Evolutionary conservation across 106 monocot genomes (phyloP).

Genomic region (Triglochin maritima): DNA sequence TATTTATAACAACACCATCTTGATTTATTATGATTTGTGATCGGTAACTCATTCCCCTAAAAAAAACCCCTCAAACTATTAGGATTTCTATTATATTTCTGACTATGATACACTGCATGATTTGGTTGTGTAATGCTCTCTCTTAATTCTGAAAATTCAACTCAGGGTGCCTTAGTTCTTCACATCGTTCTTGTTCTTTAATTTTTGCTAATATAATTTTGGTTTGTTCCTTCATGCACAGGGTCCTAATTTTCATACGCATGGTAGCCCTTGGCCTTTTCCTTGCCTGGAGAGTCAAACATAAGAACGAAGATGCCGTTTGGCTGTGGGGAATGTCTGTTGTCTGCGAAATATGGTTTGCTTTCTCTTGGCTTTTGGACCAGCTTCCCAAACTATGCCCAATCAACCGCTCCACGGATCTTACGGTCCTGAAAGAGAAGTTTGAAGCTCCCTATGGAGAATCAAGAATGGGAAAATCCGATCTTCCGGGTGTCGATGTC

Average conservation of each 20-base stretch:
- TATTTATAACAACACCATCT: too few species aligned
- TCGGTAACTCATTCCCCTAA: too few species aligned
- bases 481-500: constrained; percentile 77
- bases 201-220: not conserved
- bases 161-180: not conserved
- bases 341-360: constrained; percentile 89
- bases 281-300: constrained; percentile 52
- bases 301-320: constrained; percentile 68
- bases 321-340: constrained; percentile 91
- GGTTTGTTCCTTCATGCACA: constrained; percentile 26
- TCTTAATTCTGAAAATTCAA: too few species aligned
- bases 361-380: constrained; percentile 90
- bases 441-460: constrained; percentile 38
- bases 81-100: too few species aligned
- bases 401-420: constrained; percentile 62
- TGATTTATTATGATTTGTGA: too few species aligned
- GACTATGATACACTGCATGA: too few species aligned
- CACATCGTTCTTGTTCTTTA: not conserved
- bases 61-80: too few species aligned
- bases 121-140: too few species aligned
- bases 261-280: constrained; percentile 55
- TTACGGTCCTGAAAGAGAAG: constrained; percentile 59
- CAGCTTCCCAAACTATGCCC: constrained; percentile 88
- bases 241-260: constrained; percentile 34
- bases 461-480: constrained; percentile 67